These are phyloP conservation scores for Trichoderma asperellum DNA, from an alignment of 2,329 filamentous ascomycete species.

Conservation along the genomic window DNA sequence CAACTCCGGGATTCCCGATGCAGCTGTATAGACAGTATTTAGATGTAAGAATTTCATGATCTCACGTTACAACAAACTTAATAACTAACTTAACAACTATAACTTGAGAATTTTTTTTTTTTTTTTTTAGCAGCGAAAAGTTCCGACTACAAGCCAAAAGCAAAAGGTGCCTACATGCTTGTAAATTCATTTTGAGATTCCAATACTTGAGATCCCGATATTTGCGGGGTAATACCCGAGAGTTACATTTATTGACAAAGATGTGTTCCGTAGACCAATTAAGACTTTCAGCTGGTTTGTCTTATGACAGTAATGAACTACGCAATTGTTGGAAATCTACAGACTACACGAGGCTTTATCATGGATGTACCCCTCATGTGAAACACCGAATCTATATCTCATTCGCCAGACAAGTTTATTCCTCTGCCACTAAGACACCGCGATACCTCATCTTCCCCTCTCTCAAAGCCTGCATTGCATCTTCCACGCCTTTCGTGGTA, in stretches of 20 bases:
- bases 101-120: not conserved
- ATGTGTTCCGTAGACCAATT: not conserved
- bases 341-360: not conserved
- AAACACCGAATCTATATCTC: not conserved
- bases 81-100: not conserved
- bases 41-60: not conserved
- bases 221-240: not conserved
- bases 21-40: not conserved
- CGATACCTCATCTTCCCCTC: slow-evolving; percentile 25
- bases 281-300: not conserved
- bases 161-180: not conserved
- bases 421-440: slow-evolving; percentile 11
- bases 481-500: slow-evolving; percentile 8
- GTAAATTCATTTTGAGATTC: not conserved
- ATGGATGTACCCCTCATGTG: not conserved
- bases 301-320: not conserved
- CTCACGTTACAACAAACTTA: not conserved
- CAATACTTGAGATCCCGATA: not conserved
- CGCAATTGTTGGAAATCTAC: not conserved
- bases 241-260: not conserved
- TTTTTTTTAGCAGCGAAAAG: not conserved
- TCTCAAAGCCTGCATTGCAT: not conserved
- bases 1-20: not conserved
- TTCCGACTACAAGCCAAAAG: not conserved
- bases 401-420: not conserved